A percentile compares a stretch with the other conserved stretches of the same genome.
Conservation (phyloP, 495 filamentous ascomycete genomes). For the Hypomontagnella submonticulosa region DNA sequence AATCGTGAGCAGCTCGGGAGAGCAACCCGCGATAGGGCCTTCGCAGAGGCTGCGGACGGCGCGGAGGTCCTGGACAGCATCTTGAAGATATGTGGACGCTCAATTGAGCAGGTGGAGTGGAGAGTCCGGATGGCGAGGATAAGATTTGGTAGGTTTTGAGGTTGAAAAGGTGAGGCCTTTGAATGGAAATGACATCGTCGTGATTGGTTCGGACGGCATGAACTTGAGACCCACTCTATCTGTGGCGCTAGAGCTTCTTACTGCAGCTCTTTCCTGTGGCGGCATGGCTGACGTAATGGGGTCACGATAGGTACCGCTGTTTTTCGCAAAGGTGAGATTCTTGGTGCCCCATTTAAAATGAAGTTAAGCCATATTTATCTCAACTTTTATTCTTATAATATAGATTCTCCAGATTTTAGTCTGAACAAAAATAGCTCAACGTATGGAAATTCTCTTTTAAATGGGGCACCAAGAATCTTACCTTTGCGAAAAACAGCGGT, state of each 20-base stretch:
- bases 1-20: conserved; percentile 51
- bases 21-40: conserved; percentile 54
- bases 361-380: no score
- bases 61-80: conserved; percentile 62
- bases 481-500: no score
- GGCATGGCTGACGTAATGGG: not conserved
- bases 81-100: conserved; percentile 51
- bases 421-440: no score
- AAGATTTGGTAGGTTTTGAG: conserved; percentile 32
- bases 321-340: no score
- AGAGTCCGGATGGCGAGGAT: conserved; percentile 55
- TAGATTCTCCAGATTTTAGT: no score
- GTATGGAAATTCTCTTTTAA: no score
- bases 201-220: conserved; percentile 39
- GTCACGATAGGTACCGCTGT: no score
- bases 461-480: no score
- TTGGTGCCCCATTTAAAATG: no score
- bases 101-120: conserved; percentile 57
- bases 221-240: conserved; percentile 10
- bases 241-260: conserved; percentile 33
- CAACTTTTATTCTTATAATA: no score
- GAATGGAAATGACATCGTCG: conserved; percentile 42
- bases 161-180: conserved; percentile 48
- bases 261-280: not conserved
- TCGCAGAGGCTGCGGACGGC: conserved; percentile 56